Percentiles rank a stretch among this genome's conserved stretches.
phyloP scores from a whole-genome alignment of 1,284 basidiomycete genomes.

The Leccinum pachyderme region DNA sequence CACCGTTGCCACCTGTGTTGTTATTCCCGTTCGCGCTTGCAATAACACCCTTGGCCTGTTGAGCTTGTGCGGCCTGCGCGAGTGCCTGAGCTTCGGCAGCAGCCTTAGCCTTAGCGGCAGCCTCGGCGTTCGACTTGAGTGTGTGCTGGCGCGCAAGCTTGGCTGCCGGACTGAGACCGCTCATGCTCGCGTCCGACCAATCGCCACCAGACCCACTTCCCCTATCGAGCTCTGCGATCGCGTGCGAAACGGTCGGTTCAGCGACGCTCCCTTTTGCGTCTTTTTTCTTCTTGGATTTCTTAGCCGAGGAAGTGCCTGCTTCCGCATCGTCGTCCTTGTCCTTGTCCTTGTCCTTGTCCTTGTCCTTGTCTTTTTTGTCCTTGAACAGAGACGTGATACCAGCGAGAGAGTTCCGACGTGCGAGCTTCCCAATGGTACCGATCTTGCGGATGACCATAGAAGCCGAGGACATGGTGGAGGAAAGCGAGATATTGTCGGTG shows the following conservation, averaged over 20 bases:
- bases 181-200: constrained; percentile 59
- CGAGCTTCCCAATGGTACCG: constrained; percentile 90
- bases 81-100: constrained; percentile 49
- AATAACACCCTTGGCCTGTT: constrained; percentile 36
- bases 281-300: constrained; percentile 48
- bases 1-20: constrained; percentile 18
- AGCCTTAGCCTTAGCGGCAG: constrained; percentile 67
- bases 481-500: constrained; percentile 96
- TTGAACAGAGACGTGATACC: constrained; percentile 95
- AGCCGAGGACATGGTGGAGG: constrained; percentile 94
- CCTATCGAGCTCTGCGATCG: constrained; percentile 83
- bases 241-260: constrained; percentile 78
- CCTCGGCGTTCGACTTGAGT: constrained; percentile 80
- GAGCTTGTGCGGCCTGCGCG: constrained; percentile 38
- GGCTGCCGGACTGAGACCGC: constrained; percentile 89
- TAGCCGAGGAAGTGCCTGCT: constrained; percentile 38
- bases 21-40: constrained; percentile 20
- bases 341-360: constrained; percentile 63
- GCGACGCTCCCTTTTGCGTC: constrained; percentile 64
- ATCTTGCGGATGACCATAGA: constrained; percentile 98
- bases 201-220: constrained; percentile 41
- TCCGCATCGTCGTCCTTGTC: constrained; percentile 47
- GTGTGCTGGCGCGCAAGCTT: constrained; percentile 90
- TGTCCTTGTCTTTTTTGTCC: constrained; percentile 84
- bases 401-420: constrained; percentile 84